Evolutionary conservation across 2,329 filamentous ascomycete genomes (phyloP).

Genomic region (Trichoderma sp.): DNA sequence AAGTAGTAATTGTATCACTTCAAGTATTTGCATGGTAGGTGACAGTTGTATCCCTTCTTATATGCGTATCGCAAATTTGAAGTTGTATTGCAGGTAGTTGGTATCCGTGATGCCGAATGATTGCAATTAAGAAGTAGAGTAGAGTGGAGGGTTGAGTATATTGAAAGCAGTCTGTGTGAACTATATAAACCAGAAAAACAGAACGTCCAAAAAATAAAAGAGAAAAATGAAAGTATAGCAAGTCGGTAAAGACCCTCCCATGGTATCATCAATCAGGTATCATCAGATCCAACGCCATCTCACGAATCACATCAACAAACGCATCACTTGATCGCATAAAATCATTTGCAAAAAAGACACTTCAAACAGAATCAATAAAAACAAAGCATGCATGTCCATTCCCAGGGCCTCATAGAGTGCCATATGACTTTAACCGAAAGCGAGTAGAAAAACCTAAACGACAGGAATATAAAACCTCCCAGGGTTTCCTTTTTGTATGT

Average conservation of each 20-base stretch:
- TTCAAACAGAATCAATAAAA: not conserved
- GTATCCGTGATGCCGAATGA: not conserved
- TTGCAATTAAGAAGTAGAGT: not conserved
- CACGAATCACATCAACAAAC: not conserved
- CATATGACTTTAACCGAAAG: not conserved
- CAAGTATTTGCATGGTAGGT: not conserved
- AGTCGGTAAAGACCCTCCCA: not conserved
- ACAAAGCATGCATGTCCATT: not conserved
- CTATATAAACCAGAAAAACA: not conserved
- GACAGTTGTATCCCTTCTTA: too few species aligned
- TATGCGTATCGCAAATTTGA: too few species aligned
- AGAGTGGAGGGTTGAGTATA: not conserved
- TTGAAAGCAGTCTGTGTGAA: not conserved
- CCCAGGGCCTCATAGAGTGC: constrained; percentile 1
- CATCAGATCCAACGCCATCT: not conserved
- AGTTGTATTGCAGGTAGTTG: not conserved
- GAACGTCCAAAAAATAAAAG: not conserved
- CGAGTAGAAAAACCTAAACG: not conserved
- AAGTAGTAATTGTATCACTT: not conserved
- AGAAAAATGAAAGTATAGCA: not conserved
- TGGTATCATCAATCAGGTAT: not conserved
- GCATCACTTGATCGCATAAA: not conserved
- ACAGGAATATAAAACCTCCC: constrained; percentile 4
- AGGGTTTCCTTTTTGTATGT: not conserved
- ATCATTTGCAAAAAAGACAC: not conserved